A percentile compares a stretch with the other conserved stretches of the same genome.
These are phyloP conservation scores for Trypanosoma melophagium DNA, from an alignment of 208 protist species.

Conservation along the genomic window DNA sequence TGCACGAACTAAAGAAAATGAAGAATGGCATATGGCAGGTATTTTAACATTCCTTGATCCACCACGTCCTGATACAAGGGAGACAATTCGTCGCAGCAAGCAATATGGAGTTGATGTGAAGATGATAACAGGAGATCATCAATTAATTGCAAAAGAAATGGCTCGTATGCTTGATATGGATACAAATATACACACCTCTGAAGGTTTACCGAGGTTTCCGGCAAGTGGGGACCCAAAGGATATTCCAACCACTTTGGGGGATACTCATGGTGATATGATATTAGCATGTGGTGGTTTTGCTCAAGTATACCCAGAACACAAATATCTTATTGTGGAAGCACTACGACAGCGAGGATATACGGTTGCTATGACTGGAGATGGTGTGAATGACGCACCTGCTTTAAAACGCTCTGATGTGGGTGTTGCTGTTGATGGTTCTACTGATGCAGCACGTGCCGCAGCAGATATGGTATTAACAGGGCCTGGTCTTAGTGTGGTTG, in stretches of 20 bases:
- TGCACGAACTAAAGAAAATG: conserved; percentile 54
- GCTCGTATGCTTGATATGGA: conserved; percentile 90
- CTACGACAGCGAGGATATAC: conserved; percentile 89
- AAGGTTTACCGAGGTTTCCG: conserved; percentile 61
- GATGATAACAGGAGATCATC: conserved; percentile 95
- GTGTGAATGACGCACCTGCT: conserved; percentile 95
- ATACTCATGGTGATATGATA: conserved; percentile 34
- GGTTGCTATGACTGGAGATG: conserved; percentile 97
- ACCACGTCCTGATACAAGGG: conserved; percentile 88
- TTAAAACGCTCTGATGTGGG: conserved; percentile 96
- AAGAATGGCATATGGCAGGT: conserved; percentile 77
- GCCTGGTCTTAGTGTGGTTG: conserved; percentile 91
- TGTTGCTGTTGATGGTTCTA: conserved; percentile 94
- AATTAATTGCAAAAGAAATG: conserved; percentile 94
- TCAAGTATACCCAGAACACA: conserved; percentile 95
- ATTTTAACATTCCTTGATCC: conserved; percentile 93
- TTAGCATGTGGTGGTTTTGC: conserved; percentile 80
- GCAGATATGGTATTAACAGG: conserved; percentile 95
- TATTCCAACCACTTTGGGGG: conserved; percentile 27
- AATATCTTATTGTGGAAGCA: conserved; percentile 93
- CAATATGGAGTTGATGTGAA: conserved; percentile 92
- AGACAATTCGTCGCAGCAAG: conserved; percentile 79
- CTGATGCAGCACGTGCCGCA: conserved; percentile 91
- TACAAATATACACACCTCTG: conserved; percentile 80
- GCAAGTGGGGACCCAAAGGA: conserved; percentile 41